phyloP scores from a whole-genome alignment of 2,329 filamentous ascomycete genomes.

The Pestalotiopsis fici region DNA sequence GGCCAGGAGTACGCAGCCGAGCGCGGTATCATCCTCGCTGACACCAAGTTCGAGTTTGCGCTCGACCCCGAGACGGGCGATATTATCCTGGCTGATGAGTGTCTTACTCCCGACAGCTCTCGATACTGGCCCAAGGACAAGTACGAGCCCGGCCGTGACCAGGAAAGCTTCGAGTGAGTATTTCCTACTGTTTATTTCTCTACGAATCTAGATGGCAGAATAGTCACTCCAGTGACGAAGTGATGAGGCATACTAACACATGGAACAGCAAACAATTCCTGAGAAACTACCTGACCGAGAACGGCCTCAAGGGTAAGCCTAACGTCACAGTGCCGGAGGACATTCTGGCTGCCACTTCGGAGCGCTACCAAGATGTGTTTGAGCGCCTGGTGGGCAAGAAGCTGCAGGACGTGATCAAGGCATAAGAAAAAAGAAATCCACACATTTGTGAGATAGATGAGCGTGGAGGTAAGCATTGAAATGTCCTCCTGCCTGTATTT shows the following conservation, averaged over 20 bases:
- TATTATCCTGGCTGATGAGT: constrained; percentile 80
- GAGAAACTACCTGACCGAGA: constrained; percentile 75
- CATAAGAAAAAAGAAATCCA: neutral
- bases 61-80: constrained; percentile 65
- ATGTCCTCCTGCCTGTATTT: neutral
- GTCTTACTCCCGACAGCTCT: constrained; percentile 78
- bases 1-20: constrained; percentile 65
- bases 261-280: constrained; percentile 75
- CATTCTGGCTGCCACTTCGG: constrained; percentile 68
- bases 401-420: constrained; percentile 10
- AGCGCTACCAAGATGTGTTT: constrained; percentile 69
- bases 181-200: neutral
- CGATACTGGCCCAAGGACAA: constrained; percentile 81
- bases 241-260: neutral
- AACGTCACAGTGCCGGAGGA: constrained; percentile 74
- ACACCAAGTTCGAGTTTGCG: constrained; percentile 73
- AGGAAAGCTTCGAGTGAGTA: constrained; percentile 65
- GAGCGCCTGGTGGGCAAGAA: constrained; percentile 10
- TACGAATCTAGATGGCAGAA: neutral
- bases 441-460: neutral
- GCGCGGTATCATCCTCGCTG: constrained; percentile 74
- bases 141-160: constrained; percentile 72
- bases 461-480: neutral
- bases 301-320: constrained; percentile 75
- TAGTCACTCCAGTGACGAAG: neutral